Evolutionary conservation across 108 stramenopile species (phyloP).

Genomic region (Fistulifera solaris): DNA sequence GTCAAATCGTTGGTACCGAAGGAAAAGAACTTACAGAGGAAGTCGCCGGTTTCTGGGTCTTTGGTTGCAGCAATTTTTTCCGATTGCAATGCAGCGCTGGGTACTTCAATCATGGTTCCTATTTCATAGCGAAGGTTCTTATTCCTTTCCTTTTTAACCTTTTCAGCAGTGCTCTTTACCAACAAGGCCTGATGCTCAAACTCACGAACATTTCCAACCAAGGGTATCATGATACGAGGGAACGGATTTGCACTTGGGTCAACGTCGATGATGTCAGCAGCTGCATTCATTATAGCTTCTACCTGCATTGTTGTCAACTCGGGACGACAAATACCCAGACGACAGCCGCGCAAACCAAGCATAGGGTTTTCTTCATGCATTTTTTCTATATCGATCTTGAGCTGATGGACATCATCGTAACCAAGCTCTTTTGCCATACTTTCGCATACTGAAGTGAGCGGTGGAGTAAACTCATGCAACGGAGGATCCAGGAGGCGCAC

Average conservation of each 20-base stretch:
- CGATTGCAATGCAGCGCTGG: slow-evolving; percentile 69
- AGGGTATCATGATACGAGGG: slow-evolving; percentile 68
- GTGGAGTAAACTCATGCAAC: slow-evolving; percentile 79
- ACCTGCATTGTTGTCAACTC: slow-evolving; percentile 72
- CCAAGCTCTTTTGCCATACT: slow-evolving; percentile 45
- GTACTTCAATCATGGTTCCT: slow-evolving; percentile 89
- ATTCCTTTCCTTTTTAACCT: slow-evolving; percentile 32
- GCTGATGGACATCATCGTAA: slow-evolving; percentile 30
- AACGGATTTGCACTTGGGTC: slow-evolving; percentile 27
- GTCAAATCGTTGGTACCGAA: slow-evolving; percentile 85
- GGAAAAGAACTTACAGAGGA: slow-evolving; percentile 69
- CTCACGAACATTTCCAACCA: slow-evolving; percentile 45
- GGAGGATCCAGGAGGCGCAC: slow-evolving; percentile 81
- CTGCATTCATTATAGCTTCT: slow-evolving; percentile 59
- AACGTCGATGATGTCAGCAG: slow-evolving; percentile 45
- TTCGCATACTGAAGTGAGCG: slow-evolving; percentile 33
- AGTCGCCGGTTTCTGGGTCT: slow-evolving; percentile 51
- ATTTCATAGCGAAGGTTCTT: slow-evolving; percentile 56
- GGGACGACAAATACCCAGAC: slow-evolving; percentile 55
- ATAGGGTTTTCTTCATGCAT: slow-evolving; percentile 79
- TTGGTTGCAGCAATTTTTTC: slow-evolving; percentile 52
- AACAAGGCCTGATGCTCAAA: slow-evolving; percentile 50
- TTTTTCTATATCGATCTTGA: slow-evolving; percentile 40
- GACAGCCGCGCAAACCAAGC: slow-evolving; percentile 75
- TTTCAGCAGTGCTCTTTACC: slow-evolving; percentile 43